Conservation (phyloP, 164 flowering plant species). For the Vitis vinifera region ASM3070453v1 NC_081807.1:1652001-1652500, state of each 20-base stretch:
- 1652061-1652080: no score
- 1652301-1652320: neutral
- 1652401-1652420: no score
- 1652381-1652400: no score
- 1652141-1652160: no score
- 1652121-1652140: no score
- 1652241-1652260: neutral
- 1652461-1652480: neutral
- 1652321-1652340: neutral
- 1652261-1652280: neutral
- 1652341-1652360: neutral
- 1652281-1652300: no score
- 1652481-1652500: neutral
- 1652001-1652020: no score
- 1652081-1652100: no score
- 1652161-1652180: conserved; percentile 8
- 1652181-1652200: conserved; percentile 22
- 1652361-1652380: no score
- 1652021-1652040: no score
- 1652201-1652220: conserved; percentile 21
- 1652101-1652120: no score
- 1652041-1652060: no score
- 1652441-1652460: neutral
- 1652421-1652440: neutral
- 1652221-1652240: neutral